These are phyloP conservation scores for Nadsonia fulvescens DNA, from an alignment of 805 yeast species.

Conservation along the genomic window DNA sequence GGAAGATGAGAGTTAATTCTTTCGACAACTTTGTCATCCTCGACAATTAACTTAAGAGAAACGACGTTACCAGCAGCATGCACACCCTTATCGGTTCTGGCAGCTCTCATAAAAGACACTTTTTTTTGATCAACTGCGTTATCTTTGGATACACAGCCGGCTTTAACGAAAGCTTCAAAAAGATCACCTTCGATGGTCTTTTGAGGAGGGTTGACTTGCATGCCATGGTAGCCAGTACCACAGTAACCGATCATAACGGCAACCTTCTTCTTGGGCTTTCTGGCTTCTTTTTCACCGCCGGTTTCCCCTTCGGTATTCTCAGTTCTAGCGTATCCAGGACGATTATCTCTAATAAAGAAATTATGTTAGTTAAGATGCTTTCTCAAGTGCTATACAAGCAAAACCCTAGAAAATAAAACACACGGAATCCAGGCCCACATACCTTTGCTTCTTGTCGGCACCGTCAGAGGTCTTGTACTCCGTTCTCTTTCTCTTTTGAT, in stretches of 20 bases:
- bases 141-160: constrained; percentile 77
- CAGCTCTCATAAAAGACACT: constrained; percentile 47
- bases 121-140: constrained; percentile 81
- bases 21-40: constrained; percentile 53
- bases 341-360: no score
- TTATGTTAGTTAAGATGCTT: no score
- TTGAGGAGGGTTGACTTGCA: constrained; percentile 81
- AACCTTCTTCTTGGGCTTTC: constrained; percentile 58
- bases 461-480: no score
- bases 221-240: constrained; percentile 92
- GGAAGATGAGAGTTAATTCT: constrained; percentile 67
- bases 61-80: constrained; percentile 94
- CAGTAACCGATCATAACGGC: constrained; percentile 87
- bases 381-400: no score
- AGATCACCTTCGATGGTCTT: constrained; percentile 83
- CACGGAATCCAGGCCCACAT: no score
- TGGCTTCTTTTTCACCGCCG: constrained; percentile 8
- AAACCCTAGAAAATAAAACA: no score
- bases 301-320: no score
- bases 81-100: constrained; percentile 85
- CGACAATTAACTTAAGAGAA: constrained; percentile 66
- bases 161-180: constrained; percentile 62
- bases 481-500: no score
- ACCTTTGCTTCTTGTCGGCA: no score
- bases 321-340: no score